Evolutionary conservation across 1,284 basidiomycete genomes (phyloP).

Genomic region (Malassezia globosa): DNA sequence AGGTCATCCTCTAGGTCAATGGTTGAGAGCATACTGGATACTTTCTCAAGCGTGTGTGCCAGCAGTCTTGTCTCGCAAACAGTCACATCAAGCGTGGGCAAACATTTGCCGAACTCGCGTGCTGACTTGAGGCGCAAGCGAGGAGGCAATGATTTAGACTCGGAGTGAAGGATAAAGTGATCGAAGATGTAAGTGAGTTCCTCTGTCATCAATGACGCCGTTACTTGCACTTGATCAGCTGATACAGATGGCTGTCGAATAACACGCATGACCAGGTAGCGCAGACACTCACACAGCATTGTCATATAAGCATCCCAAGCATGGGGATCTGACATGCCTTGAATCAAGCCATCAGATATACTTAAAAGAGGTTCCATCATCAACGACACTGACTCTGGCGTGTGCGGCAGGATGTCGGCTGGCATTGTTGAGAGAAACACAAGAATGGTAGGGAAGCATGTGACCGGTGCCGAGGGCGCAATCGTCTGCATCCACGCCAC

Average conservation of each 20-base stretch:
- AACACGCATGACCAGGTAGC: constrained; percentile 51
- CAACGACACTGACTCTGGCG: constrained; percentile 47
- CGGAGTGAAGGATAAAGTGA: not conserved
- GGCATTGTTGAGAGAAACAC: constrained; percentile 70
- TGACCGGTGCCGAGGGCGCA: constrained; percentile 62
- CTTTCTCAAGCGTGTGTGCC: not conserved
- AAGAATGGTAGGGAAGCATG: constrained; percentile 66
- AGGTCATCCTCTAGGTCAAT: not conserved
- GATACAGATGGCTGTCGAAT: not conserved
- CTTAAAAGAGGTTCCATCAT: constrained; percentile 67
- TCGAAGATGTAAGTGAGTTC: constrained; percentile 9
- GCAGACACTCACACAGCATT: constrained; percentile 60
- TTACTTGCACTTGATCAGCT: not conserved
- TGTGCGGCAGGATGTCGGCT: constrained; percentile 47
- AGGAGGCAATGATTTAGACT: not conserved
- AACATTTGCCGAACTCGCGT: constrained; percentile 1
- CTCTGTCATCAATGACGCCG: constrained; percentile 3
- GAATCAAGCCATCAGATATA: constrained; percentile 57
- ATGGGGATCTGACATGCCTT: constrained; percentile 28
- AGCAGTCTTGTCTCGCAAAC: not conserved
- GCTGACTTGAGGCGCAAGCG: constrained; percentile 3
- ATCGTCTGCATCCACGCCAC: constrained; percentile 62
- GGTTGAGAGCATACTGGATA: not conserved
- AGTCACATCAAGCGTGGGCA: not conserved
- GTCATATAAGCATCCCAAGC: constrained; percentile 55